A percentile compares a stretch with the other conserved stretches of the same genome.
Conservation (phyloP, 1,139 yeast genomes). For the Candida tropicalis region DNA sequence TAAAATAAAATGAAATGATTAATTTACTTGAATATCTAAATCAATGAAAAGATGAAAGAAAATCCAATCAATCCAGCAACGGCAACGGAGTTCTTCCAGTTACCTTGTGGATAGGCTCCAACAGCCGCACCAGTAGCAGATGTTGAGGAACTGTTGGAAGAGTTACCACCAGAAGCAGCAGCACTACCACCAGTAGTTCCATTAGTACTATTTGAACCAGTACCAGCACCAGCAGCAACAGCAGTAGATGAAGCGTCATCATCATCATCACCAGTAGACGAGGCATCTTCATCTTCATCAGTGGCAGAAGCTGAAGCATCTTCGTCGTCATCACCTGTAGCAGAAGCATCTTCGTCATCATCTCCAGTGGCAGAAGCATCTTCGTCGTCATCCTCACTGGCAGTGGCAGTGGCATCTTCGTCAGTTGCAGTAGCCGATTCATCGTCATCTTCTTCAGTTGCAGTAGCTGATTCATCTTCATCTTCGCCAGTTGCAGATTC, state of each 20-base stretch:
- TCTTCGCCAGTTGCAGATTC: conserved; percentile 1
- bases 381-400: not conserved
- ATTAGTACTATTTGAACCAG: conserved; percentile 8
- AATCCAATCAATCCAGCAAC: conserved; percentile 42
- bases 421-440: conserved; percentile 2
- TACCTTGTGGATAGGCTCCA: conserved; percentile 21
- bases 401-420: conserved; percentile 5
- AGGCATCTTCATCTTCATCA: not conserved
- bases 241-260: conserved; percentile 12
- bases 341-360: conserved; percentile 3
- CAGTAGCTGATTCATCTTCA: conserved; percentile 1
- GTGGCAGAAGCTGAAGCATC: conserved; percentile 7
- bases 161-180: conserved; percentile 8
- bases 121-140: conserved; percentile 20
- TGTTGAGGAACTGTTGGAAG: conserved; percentile 10
- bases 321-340: not conserved
- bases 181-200: conserved; percentile 12
- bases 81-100: conserved; percentile 45
- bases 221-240: conserved; percentile 7
- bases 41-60: conserved; percentile 38
- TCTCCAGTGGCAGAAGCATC: not conserved
- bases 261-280: not conserved
- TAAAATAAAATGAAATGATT: not conserved
- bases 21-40: conserved; percentile 20
- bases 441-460: conserved; percentile 5